Evolutionary conservation across 495 filamentous ascomycete species (phyloP).

Genomic region (Penicillium ucsense): DNA sequence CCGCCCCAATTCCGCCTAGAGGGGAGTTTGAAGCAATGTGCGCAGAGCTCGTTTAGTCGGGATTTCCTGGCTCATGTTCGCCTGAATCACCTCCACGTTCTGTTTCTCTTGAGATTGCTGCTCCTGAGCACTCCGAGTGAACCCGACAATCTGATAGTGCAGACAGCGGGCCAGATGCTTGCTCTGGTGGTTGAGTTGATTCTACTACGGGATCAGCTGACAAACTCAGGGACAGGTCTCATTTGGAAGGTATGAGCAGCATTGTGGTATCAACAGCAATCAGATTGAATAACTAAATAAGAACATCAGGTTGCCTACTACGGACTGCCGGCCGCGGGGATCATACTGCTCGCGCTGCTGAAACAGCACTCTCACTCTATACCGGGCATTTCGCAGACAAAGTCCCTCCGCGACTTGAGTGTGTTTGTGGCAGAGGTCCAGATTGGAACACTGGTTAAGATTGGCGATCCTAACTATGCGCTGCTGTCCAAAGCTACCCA

Average conservation of each 20-base stretch:
- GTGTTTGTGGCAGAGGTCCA: constrained; percentile 32
- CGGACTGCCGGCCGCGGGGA: constrained; percentile 32
- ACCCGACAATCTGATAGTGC: constrained; percentile 22
- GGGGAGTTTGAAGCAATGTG: constrained; percentile 17
- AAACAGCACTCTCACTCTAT: constrained; percentile 11
- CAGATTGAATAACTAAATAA: neutral
- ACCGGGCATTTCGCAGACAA: constrained; percentile 12
- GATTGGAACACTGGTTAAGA: constrained; percentile 23
- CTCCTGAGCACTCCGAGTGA: constrained; percentile 22
- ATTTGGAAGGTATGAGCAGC: constrained; percentile 28
- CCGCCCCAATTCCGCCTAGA: constrained; percentile 20
- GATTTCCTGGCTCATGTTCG: constrained; percentile 28
- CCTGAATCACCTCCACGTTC: constrained; percentile 32
- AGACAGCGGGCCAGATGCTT: constrained; percentile 26
- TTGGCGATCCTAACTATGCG: constrained; percentile 27
- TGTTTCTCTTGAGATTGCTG: constrained; percentile 27
- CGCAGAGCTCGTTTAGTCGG: constrained; percentile 17
- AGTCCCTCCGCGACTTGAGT: constrained; percentile 23
- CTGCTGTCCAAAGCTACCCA: constrained; percentile 20
- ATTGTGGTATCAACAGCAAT: no score
- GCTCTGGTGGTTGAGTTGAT: constrained; percentile 27
- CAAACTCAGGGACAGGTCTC: constrained; percentile 31
- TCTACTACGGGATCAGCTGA: constrained; percentile 27
- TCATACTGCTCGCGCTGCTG: constrained; percentile 27
- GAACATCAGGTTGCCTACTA: constrained; percentile 26